A percentile compares a stretch with the other conserved stretches of the same genome.
phyloP scores from a whole-genome alignment of 768 basidiomycete genomes.

The Amanita phalloides region DNA sequence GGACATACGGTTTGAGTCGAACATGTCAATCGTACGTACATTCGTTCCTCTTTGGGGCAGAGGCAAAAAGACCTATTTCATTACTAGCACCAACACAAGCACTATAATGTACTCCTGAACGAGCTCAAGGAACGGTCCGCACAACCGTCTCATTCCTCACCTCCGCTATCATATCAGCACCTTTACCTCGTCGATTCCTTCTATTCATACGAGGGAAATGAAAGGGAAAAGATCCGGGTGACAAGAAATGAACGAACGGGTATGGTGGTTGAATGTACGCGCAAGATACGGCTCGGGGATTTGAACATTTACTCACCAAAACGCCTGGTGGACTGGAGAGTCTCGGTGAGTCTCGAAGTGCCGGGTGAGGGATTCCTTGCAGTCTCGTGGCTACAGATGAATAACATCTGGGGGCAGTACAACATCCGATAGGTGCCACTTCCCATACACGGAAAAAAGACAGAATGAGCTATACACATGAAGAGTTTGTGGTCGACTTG shows the following conservation, averaged over 20 bases:
- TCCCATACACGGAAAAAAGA: slow-evolving; percentile 71
- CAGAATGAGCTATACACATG: slow-evolving; percentile 86
- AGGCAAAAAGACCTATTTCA: neutral
- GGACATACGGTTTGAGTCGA: slow-evolving; percentile 78
- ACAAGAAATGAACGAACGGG: slow-evolving; percentile 72
- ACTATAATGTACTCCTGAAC: slow-evolving; percentile 85
- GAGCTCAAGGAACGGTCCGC: slow-evolving; percentile 36
- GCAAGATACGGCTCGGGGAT: slow-evolving; percentile 78
- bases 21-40: slow-evolving; percentile 75
- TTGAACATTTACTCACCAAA: slow-evolving; percentile 84
- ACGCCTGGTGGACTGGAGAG: slow-evolving; percentile 78
- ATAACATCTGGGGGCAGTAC: slow-evolving; percentile 28
- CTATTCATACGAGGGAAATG: slow-evolving; percentile 36
- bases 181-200: slow-evolving; percentile 73
- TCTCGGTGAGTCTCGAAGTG: slow-evolving; percentile 88
- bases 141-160: slow-evolving; percentile 34
- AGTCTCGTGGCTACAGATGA: neutral
- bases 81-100: slow-evolving; percentile 72
- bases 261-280: slow-evolving; percentile 52
- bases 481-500: slow-evolving; percentile 87
- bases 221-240: slow-evolving; percentile 63
- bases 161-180: slow-evolving; percentile 67
- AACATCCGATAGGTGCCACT: slow-evolving; percentile 54
- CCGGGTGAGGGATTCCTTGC: slow-evolving; percentile 45
- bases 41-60: neutral